phyloP scores from a whole-genome alignment of 208 protist genomes.

The Leishmania tropica region DNA sequence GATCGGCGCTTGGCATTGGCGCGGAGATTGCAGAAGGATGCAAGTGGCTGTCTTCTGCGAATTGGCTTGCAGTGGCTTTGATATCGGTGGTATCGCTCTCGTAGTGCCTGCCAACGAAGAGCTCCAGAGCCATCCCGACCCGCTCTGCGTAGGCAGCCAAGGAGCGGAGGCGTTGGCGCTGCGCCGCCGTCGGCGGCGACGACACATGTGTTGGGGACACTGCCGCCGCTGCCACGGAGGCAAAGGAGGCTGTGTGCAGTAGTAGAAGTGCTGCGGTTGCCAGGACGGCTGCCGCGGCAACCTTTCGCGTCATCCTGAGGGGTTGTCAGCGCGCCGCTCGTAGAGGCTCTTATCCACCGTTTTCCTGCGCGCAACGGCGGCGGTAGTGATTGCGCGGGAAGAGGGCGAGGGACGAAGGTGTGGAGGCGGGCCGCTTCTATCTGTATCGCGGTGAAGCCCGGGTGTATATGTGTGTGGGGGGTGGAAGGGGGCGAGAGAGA shows the following conservation, averaged over 20 bases:
- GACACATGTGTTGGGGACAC: background rate
- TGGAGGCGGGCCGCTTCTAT: background rate
- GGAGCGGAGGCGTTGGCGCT: slow-evolving; percentile 15
- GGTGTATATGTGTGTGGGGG: background rate
- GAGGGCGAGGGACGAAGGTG: background rate
- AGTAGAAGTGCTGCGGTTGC: background rate
- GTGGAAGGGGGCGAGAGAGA: background rate
- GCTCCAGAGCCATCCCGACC: slow-evolving; percentile 23
- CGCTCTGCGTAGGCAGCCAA: slow-evolving; percentile 32
- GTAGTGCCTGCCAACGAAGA: slow-evolving; percentile 3
- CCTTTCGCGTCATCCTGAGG: background rate
- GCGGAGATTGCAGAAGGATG: background rate
- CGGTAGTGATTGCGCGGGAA: background rate
- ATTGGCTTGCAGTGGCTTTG: background rate
- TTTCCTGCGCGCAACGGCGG: background rate
- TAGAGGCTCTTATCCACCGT: background rate
- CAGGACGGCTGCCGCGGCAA: background rate
- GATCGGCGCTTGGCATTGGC: background rate
- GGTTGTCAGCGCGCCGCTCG: background rate
- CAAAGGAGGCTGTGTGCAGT: background rate
- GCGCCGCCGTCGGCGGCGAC: background rate
- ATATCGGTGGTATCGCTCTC: background rate
- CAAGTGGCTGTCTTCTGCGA: background rate
- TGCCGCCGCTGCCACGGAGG: background rate
- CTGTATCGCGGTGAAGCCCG: background rate